Percentiles rank a stretch among this genome's conserved stretches.
These are phyloP conservation scores for Rhynchospora pubera DNA, from an alignment of 176 grass and related monocot genomes.

Conservation along the genomic window DNA sequence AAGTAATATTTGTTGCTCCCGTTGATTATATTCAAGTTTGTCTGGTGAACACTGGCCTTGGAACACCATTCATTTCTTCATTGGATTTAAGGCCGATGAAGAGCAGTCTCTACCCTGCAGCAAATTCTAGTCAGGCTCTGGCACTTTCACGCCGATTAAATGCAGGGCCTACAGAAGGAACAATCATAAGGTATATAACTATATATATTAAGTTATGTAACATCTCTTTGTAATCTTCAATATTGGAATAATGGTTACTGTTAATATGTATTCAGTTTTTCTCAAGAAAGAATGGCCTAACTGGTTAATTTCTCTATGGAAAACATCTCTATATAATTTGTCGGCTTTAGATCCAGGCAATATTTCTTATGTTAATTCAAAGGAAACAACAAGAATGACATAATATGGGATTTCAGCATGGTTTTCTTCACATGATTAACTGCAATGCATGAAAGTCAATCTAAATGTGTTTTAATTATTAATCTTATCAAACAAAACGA, in stretches of 20 bases:
- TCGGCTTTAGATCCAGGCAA: background rate
- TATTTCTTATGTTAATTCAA: background rate
- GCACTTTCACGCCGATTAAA: background rate
- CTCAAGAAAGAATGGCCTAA: too few relatives aligned
- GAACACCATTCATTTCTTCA: conserved; percentile 69
- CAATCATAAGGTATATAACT: conserved; percentile 24
- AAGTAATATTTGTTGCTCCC: conserved; percentile 20
- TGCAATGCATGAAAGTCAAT: background rate
- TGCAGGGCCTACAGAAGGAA: conserved; percentile 16
- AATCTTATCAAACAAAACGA: too few relatives aligned
- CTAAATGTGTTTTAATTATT: background rate
- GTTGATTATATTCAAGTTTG: conserved; percentile 39
- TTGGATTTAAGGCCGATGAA: conserved; percentile 52
- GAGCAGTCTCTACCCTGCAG: conserved; percentile 14
- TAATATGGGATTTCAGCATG: background rate
- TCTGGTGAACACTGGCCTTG: conserved; percentile 40
- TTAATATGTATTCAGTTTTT: too few relatives aligned
- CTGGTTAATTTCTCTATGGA: too few relatives aligned
- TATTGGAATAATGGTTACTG: too few relatives aligned
- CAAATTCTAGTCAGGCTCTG: conserved; percentile 15
- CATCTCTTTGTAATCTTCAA: too few relatives aligned
- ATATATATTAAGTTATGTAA: background rate
- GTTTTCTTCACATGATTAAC: background rate
- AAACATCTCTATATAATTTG: background rate
- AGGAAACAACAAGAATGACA: background rate